Evolutionary conservation across 345 rosid species (phyloP), one percentile per base, ranked within the genome.

Genomic region (Gossypium ekmanianum): DNA sequence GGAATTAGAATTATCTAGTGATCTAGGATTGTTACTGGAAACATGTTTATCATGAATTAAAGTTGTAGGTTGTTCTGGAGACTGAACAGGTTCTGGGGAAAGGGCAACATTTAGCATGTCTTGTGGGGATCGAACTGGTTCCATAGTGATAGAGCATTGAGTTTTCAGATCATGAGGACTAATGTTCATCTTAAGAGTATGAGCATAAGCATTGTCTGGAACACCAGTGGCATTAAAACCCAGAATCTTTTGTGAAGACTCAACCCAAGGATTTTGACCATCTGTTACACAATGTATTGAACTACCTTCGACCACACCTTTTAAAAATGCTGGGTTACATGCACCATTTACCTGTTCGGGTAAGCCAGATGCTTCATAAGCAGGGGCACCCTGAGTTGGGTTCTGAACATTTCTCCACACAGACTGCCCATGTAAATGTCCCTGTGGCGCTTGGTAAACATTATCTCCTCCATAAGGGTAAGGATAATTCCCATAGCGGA

Each of bases 381-480:
- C 59, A 66, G 90, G 82, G 76, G 85, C 76, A 24, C 90, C 91
- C 79, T 77, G 84, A 39, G 73, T 68, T 16, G 88, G 86, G 79
- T 80, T 91, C 73, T 86, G 86, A 80, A 61, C 79, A 76, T 94
- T 88, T 85, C 90, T 86, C 99, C 96, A 83, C 44, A 83, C 61
- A 63, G 77, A 76, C 73, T 87, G 94, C 8, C 81, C 78, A 71
- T 82, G 87, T 68, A 76, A 74, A 69, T 87, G 96, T 47, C 88
- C 90, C 68, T 80, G 94, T 61, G 92, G 74, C 22, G 75, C 81
- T 7, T 87, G 80, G 70, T 88, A 83, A 75, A 78, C 18, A 82
- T 75, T 84, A 62, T 89, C 97, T 48, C 86, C 79, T 47, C 94
- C 97, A 79, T 84, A 91, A 61, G 81, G 82, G 75, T 77, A 88